Conservation (phyloP, 371 early-diverging fungal species). For the Apophysomyces elegans region DNA sequence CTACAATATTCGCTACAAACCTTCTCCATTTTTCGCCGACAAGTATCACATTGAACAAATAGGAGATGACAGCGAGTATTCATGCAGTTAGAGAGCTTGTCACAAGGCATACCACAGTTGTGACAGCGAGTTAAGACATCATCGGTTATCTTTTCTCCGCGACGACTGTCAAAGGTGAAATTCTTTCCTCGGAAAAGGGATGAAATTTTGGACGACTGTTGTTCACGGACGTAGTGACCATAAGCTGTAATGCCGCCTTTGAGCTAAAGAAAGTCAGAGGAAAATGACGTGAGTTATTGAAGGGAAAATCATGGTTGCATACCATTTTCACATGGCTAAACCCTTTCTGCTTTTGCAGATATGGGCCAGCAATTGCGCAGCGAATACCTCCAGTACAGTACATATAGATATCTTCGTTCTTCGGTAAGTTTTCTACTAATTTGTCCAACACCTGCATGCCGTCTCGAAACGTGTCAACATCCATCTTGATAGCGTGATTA, state of each 20-base stretch:
- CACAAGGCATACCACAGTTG: constrained; percentile 72
- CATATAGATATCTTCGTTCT: constrained; percentile 72
- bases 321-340: constrained; percentile 69
- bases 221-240: constrained; percentile 59
- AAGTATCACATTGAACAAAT: constrained; percentile 71
- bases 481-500: constrained; percentile 65
- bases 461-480: constrained; percentile 79
- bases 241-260: constrained; percentile 83
- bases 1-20: constrained; percentile 68
- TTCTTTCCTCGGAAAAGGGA: constrained; percentile 78
- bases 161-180: constrained; percentile 80
- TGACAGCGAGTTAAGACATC: constrained; percentile 69
- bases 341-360: constrained; percentile 64
- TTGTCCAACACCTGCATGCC: constrained; percentile 45
- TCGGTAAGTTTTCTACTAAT: constrained; percentile 22
- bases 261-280: constrained; percentile 33
- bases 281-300: not conserved
- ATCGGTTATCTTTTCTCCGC: constrained; percentile 72
- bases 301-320: not conserved
- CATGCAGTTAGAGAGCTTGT: constrained; percentile 67
- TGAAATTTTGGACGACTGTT: not conserved
- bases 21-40: constrained; percentile 52
- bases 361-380: constrained; percentile 76
- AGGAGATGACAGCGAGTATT: constrained; percentile 71
- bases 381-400: constrained; percentile 87